These are phyloP conservation scores for Globisporangium cystogenes DNA, from an alignment of 352 stramenopile genomes.

Conservation along the genomic window DNA sequence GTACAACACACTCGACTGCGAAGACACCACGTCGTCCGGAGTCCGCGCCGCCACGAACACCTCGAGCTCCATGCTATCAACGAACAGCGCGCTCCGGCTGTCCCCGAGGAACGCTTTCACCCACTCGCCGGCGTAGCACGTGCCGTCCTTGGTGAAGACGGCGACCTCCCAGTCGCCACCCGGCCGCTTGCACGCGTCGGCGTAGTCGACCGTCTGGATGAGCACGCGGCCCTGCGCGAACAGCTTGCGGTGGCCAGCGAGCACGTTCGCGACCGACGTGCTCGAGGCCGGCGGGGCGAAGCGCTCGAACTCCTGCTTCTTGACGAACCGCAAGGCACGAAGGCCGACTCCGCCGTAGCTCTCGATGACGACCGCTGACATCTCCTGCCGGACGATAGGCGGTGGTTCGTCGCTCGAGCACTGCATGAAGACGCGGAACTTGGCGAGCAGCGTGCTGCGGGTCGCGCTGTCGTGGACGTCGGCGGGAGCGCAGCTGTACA, in stretches of 20 bases:
- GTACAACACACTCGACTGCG: conserved; percentile 1
- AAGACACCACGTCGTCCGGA: not conserved
- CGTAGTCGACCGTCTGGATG: too few species aligned
- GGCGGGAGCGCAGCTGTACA: not conserved
- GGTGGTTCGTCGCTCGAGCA: not conserved
- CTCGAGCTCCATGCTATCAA: not conserved
- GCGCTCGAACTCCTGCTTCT: too few species aligned
- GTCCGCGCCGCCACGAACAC: conserved; percentile 2
- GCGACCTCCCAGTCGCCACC: too few species aligned
- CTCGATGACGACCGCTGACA: conserved; percentile 2
- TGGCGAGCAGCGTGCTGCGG: not conserved
- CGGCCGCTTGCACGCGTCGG: too few species aligned
- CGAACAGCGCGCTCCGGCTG: too few species aligned
- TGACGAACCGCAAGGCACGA: too few species aligned
- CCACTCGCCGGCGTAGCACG: not conserved
- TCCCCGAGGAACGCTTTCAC: not conserved
- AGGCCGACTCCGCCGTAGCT: conserved; percentile 1
- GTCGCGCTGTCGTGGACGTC: not conserved
- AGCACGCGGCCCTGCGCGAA: too few species aligned
- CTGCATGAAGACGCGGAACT: conserved; percentile 1
- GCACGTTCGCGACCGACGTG: too few species aligned
- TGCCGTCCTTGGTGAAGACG: not conserved
- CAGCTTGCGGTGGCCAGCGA: too few species aligned
- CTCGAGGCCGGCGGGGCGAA: too few species aligned
- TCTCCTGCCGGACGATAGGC: too few species aligned